Evolutionary conservation across 2,329 filamentous ascomycete species (phyloP), one percentile per base, ranked within the genome.

Genomic region (Knoxdaviesia capensis): DNA sequence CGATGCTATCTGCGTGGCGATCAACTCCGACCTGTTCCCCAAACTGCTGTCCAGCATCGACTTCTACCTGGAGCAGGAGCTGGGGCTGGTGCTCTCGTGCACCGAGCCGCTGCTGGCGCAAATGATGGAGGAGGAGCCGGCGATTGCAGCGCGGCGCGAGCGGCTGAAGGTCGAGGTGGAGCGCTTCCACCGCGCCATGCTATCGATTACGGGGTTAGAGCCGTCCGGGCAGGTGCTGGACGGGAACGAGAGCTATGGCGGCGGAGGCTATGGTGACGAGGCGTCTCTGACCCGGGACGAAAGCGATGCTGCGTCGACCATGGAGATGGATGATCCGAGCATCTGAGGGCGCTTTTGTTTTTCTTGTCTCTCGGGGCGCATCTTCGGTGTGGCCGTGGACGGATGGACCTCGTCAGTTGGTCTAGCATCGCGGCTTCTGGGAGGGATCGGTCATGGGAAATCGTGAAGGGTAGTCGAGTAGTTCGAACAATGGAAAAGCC

Each of bases 1-100:
- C 1, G 79, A 86, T 43, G 54, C 58, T 2, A 59, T 65, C 6
- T 57, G 62, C 1, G 59, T 70, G 29, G 59, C 64, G 39, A 55
- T 71, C 42, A 60, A 65, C 7, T 65, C 64, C 7, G 62, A 65
- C 4, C 59, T 69, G 52, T 59, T 71, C 5, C 66, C 67, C 0
- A 53, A 57, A 3, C 59, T 70, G 6, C 55, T 60, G 6, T 45
- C 50, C 2, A 49, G 57, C 6, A 57, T 69, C 4, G 58, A 61
- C 2, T 53, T 48, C 4, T 61, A 66, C 36, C 55, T 71, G 1
- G 61, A 68, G 32, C 52, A 54, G 10, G 54, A 61, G 47, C 57
- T 71, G 1, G 65, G 63, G 1, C 48, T 69, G 6, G 48, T 55
- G 5, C 3, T 20, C 20, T 20, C 20, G 20, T 20, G 20, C 20